phyloP scores from a whole-genome alignment of 371 early-diverging fungal species.

The Lichtheimia corymbifera region DNA sequence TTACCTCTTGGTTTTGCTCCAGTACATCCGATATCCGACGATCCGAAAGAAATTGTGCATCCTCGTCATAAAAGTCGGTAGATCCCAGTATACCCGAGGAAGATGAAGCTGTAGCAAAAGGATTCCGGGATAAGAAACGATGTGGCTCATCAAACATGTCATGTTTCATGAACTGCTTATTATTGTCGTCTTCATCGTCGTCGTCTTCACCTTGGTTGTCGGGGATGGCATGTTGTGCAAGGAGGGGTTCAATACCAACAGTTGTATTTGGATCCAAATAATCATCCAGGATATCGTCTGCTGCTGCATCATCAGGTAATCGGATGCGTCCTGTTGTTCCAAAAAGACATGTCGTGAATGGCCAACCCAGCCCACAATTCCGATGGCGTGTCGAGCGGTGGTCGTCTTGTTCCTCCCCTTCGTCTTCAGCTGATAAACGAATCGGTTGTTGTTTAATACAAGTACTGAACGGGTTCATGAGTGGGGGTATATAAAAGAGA shows the following conservation, averaged over 20 bases:
- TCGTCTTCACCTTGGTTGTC: conserved; percentile 7
- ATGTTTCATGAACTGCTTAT: background rate
- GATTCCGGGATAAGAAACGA: conserved; percentile 20
- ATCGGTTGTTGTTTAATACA: conserved; percentile 2
- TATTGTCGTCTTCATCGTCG: background rate
- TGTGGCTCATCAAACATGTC: conserved; percentile 10
- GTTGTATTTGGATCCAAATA: conserved; percentile 21
- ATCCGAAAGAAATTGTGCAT: conserved; percentile 24
- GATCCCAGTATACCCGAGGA: background rate
- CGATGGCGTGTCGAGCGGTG: background rate
- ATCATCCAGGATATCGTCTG: conserved; percentile 13
- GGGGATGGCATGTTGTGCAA: conserved; percentile 9
- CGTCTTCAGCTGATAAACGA: background rate
- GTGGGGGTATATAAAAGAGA: no score
- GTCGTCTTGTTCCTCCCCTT: background rate
- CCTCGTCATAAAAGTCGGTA: conserved; percentile 13
- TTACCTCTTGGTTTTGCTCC: background rate
- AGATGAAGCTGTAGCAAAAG: conserved; percentile 10
- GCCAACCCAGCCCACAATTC: background rate
- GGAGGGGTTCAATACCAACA: conserved; percentile 15
- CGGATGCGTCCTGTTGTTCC: background rate
- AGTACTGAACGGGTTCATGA: no score
- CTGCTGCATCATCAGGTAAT: conserved; percentile 5
- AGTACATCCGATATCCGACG: conserved; percentile 26
- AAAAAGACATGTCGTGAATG: background rate